Percentiles rank a stretch among this genome's conserved stretches.
Conservation (phyloP, 2,329 filamentous ascomycete species). For the Dactylellina drechsleri region DNA sequence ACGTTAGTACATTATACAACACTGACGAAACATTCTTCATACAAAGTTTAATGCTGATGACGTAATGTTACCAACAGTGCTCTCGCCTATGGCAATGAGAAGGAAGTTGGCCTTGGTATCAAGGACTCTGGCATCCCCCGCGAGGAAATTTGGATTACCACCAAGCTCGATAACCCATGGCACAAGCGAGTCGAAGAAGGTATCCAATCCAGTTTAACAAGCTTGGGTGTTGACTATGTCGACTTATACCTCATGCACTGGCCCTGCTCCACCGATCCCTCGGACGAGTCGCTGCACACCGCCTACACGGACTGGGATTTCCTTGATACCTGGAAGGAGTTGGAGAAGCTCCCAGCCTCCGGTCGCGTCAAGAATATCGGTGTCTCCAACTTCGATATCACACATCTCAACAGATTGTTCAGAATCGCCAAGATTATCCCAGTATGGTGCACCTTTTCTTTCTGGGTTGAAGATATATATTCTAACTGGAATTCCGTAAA, state of each 20-base stretch:
- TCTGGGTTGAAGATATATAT: slow-evolving; percentile 3
- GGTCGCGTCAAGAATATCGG: slow-evolving; percentile 83
- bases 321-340: slow-evolving; percentile 78
- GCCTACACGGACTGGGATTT: slow-evolving; percentile 82
- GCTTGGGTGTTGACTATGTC: slow-evolving; percentile 58
- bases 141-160: slow-evolving; percentile 76
- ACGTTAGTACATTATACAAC: slow-evolving; percentile 63
- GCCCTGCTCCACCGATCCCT: slow-evolving; percentile 73
- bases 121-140: slow-evolving; percentile 73
- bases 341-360: slow-evolving; percentile 74
- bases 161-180: slow-evolving; percentile 84
- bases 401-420: slow-evolving; percentile 80
- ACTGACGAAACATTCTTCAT: neutral
- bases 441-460: slow-evolving; percentile 10
- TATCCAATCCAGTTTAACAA: slow-evolving; percentile 63
- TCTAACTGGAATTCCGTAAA: slow-evolving; percentile 61
- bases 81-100: slow-evolving; percentile 80
- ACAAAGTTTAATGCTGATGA: slow-evolving; percentile 4
- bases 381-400: slow-evolving; percentile 86
- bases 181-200: slow-evolving; percentile 75
- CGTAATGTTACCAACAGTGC: slow-evolving; percentile 62
- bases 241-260: slow-evolving; percentile 71
- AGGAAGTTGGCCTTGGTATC: slow-evolving; percentile 74
- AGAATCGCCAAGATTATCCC: slow-evolving; percentile 70
- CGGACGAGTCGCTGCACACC: slow-evolving; percentile 69